Percentiles rank a stretch among this genome's conserved stretches.
phyloP scores from a whole-genome alignment of 441 rosid genomes.

The Theobroma grandiflorum region DNA sequence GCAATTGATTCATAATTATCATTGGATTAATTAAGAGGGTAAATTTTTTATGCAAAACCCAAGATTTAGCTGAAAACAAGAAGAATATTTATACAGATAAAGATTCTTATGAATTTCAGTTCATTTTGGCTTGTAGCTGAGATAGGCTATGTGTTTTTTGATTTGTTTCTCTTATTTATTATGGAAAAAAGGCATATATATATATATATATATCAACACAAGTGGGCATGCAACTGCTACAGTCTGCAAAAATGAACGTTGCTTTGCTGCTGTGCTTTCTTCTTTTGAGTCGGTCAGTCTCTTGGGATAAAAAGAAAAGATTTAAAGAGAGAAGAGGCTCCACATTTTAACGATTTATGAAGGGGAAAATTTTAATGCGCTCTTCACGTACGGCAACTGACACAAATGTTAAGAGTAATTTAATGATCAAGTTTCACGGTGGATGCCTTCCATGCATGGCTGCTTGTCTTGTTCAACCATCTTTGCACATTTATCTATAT shows the following conservation, averaged over 20 bases:
- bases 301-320: not conserved
- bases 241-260: slow-evolving; percentile 80
- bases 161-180: not conserved
- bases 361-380: not conserved
- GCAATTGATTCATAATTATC: not conserved
- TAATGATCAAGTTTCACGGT: not conserved
- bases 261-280: slow-evolving; percentile 50
- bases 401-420: not conserved
- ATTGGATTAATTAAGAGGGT: not conserved
- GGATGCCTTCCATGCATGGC: not conserved
- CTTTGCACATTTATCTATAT: too few relatives aligned
- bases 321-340: not conserved
- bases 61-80: not conserved
- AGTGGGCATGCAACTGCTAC: slow-evolving; percentile 12
- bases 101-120: slow-evolving; percentile 41
- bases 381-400: not conserved
- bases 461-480: not conserved
- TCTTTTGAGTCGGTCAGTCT: not conserved
- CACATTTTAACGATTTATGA: not conserved
- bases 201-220: not conserved
- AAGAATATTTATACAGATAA: not conserved
- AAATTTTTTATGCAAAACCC: not conserved
- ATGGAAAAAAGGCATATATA: not conserved
- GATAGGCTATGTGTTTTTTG: not conserved
- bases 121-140: slow-evolving; percentile 28